A percentile compares a stretch with the other conserved stretches of the same genome.
Evolutionary conservation across 495 filamentous ascomycete genomes (phyloP).

Genomic region (Talaromyces adpressus): DNA sequence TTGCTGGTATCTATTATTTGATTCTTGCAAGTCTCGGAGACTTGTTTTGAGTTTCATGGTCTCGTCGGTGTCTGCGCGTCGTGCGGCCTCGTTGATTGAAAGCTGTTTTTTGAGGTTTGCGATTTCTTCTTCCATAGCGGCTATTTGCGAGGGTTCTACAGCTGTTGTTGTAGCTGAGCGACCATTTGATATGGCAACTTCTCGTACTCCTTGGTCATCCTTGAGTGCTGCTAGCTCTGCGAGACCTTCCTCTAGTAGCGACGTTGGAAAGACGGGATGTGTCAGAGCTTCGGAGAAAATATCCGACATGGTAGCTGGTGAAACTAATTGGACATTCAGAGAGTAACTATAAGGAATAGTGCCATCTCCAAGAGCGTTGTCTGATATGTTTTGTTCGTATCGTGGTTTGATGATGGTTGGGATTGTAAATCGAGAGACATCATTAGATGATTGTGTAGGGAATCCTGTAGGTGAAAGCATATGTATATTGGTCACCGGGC

Average conservation of each 20-base stretch:
- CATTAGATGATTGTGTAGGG: conserved; percentile 21
- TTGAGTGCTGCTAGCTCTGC: conserved; percentile 39
- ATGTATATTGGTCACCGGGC: conserved; percentile 70
- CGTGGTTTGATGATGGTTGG: conserved; percentile 66
- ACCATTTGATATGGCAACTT: conserved; percentile 9
- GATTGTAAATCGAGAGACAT: conserved; percentile 38
- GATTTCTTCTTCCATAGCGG: conserved; percentile 28
- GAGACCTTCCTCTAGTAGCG: conserved; percentile 49
- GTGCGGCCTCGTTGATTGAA: conserved; percentile 30
- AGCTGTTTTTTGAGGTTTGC: conserved; percentile 33
- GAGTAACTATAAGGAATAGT: conserved; percentile 60
- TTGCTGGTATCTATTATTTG: conserved; percentile 34
- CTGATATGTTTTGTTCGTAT: conserved; percentile 37
- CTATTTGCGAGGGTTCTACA: conserved; percentile 25
- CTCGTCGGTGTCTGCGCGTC: conserved; percentile 29
- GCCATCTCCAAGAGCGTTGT: conserved; percentile 35
- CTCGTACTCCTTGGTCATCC: conserved; percentile 15
- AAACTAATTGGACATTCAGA: conserved; percentile 57
- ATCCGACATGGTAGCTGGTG: conserved; percentile 11
- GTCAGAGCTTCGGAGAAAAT: conserved; percentile 44
- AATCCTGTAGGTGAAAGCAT: conserved; percentile 62
- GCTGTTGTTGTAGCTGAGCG: conserved; percentile 4
- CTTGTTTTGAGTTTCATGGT: conserved; percentile 32
- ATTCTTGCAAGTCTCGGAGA: conserved; percentile 31
- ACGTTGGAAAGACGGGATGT: conserved; percentile 44